Conservation (phyloP, 139 green algal genomes). For the Coelastrella sp. region DNA sequence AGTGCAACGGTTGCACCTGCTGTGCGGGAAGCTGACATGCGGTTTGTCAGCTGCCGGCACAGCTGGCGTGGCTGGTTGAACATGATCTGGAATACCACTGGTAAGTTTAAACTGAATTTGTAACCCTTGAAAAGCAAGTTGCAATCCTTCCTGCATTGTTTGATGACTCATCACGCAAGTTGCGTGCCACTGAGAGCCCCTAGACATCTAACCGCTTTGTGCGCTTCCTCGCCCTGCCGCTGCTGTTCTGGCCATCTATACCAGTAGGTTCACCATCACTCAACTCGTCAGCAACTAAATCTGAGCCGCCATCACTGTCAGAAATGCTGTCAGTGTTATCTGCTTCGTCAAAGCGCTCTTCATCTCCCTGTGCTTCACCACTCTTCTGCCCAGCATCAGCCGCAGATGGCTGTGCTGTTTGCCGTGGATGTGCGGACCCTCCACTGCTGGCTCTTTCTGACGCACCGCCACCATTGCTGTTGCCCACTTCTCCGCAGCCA, state of each 20-base stretch:
- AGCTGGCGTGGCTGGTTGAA: no score
- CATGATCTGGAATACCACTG: no score
- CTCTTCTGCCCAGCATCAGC: background rate
- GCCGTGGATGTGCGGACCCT: background rate
- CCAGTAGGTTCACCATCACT: background rate
- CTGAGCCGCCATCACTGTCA: background rate
- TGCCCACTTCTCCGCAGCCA: background rate
- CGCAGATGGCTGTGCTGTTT: background rate
- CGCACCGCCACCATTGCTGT: background rate
- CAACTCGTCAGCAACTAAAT: background rate
- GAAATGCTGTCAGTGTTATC: background rate
- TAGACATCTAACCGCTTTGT: background rate
- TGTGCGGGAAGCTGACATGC: no score
- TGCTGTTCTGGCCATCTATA: background rate
- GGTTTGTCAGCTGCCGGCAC: no score
- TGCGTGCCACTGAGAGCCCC: no score
- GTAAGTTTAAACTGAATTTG: no score
- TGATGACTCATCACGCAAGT: no score
- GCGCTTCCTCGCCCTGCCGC: slow-evolving; percentile 3
- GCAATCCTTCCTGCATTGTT: no score
- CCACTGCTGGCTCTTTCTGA: background rate
- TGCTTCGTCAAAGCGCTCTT: background rate
- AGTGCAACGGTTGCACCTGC: no score
- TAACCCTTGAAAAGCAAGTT: no score
- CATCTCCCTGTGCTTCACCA: background rate